Evolutionary conservation across 768 basidiomycete genomes (phyloP).

Genomic region (Saitozyma sp.): DNA sequence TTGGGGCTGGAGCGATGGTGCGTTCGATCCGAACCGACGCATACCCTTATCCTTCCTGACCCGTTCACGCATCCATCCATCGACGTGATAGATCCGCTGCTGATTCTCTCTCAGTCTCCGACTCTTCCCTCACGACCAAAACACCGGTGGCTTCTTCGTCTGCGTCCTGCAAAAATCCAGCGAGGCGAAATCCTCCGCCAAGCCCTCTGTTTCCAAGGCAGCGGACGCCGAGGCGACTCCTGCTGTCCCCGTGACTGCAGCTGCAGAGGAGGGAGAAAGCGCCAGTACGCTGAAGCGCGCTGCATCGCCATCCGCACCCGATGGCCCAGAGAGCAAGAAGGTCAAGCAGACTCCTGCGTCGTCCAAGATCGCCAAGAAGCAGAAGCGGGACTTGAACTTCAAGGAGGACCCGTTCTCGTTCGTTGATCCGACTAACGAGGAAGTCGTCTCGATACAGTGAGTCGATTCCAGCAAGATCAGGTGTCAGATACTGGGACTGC

Average conservation of each 20-base stretch:
- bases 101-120: slow-evolving; percentile 63
- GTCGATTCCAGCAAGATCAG: slow-evolving; percentile 34
- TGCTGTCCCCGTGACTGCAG: not conserved
- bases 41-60: not conserved
- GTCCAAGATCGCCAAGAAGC: slow-evolving; percentile 17
- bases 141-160: slow-evolving; percentile 98
- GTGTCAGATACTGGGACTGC: too few species aligned
- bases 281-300: slow-evolving; percentile 9
- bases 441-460: slow-evolving; percentile 72
- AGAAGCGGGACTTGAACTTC: slow-evolving; percentile 57
- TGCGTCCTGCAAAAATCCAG: slow-evolving; percentile 64
- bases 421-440: slow-evolving; percentile 68
- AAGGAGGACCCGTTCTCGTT: slow-evolving; percentile 92
- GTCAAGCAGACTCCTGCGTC: not conserved
- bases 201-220: slow-evolving; percentile 12
- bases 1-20: slow-evolving; percentile 75
- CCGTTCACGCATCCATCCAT: not conserved
- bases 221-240: slow-evolving; percentile 46
- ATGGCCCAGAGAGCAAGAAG: slow-evolving; percentile 8
- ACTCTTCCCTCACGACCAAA: slow-evolving; percentile 91
- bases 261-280: not conserved
- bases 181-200: slow-evolving; percentile 44
- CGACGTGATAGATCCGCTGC: not conserved
- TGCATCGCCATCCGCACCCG: slow-evolving; percentile 13
- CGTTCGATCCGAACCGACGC: slow-evolving; percentile 22